Base-by-base conservation (phyloP, 2,329 filamentous ascomycete genomes). In the Magnaporthiopsis rhizophila region DNA sequence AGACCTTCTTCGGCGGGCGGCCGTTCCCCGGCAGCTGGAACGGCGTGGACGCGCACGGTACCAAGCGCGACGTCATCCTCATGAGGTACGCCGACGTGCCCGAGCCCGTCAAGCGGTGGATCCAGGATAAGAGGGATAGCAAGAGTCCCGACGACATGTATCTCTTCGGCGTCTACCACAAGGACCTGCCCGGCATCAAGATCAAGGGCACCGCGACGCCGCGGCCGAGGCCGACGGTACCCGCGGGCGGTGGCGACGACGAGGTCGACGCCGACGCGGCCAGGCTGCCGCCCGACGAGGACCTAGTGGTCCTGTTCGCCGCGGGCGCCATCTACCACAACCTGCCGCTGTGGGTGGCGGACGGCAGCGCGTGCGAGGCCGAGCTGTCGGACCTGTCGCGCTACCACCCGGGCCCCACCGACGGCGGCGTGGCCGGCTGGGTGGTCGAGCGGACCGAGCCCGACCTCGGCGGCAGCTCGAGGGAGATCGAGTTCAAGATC, bases 381-480 rank as follows among this genome's bases (percentile, higher is more conserved):
- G 66, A 69, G 74, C 64, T 76, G 58, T 64, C 67, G 50, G 70
- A 75, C 63, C 64, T 75, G 56, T 64, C 65, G 59, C 72, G 70
- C 59, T 75, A 75, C 67, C 68, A 66, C n/a, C 60, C 69, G 3
- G 64, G 64, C 24, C 69, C 72, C 1, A 59, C 24, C 24, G 63
- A 56, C 67, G 76, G 65, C 62, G 81, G 67, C 67, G 72, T 67
- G 7, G 80, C 90, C 0, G 77, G 77, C 62, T 76, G 77, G 13
- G 78, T 86, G 0, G 81, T 97, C 0, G 79, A 77, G 18, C 79
- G 81, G 64, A 80, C 97, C 13, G 80, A 82, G 50, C 69, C 62
- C 15, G 62, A 59, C 62, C 26, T 38, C 9, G 53, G 28, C 6
- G 36, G 50, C 93, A 15, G 26, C 12, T 60, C 63, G 56, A 59